phyloP scores from a whole-genome alignment of 2,329 filamentous ascomycete species.

The Talaromyces sp. region DNA sequence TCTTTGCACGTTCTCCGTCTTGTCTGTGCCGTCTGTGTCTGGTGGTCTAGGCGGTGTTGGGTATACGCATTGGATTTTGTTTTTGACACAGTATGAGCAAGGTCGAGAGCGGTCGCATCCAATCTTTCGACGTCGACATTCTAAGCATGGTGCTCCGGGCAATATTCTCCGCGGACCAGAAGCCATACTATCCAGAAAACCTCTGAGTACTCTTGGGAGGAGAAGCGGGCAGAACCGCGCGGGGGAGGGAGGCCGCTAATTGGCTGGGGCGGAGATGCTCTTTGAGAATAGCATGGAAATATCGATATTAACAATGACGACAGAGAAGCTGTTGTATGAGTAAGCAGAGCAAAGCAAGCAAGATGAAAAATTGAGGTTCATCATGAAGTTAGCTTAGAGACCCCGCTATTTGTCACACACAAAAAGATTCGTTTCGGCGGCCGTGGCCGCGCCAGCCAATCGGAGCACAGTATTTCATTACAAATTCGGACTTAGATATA shows the following conservation, averaged over 20 bases:
- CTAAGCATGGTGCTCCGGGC: constrained; percentile 22
- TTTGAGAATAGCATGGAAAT: neutral
- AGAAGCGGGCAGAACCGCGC: neutral
- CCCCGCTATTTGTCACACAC: neutral
- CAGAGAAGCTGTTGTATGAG: neutral
- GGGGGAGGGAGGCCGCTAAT: constrained; percentile 7
- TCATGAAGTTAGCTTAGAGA: neutral
- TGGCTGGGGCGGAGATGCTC: constrained; percentile 17
- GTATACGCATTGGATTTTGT: constrained; percentile 34
- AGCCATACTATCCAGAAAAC: neutral
- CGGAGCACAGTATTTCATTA: neutral
- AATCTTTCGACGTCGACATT: constrained; percentile 28
- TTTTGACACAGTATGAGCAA: constrained; percentile 32
- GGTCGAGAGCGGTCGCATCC: constrained; percentile 25
- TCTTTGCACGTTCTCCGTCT: neutral
- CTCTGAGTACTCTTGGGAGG: neutral
- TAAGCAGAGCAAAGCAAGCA: neutral
- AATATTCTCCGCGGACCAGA: constrained; percentile 6
- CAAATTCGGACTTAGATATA: neutral
- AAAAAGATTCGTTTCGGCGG: constrained; percentile 9
- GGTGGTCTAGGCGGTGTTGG: constrained; percentile 9
- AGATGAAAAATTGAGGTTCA: neutral
- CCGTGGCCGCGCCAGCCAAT: constrained; percentile 6
- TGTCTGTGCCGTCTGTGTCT: neutral
- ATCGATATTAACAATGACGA: neutral